Evolutionary conservation across 2,329 filamentous ascomycete species (phyloP).

Genomic region (Alternaria sp.): DNA sequence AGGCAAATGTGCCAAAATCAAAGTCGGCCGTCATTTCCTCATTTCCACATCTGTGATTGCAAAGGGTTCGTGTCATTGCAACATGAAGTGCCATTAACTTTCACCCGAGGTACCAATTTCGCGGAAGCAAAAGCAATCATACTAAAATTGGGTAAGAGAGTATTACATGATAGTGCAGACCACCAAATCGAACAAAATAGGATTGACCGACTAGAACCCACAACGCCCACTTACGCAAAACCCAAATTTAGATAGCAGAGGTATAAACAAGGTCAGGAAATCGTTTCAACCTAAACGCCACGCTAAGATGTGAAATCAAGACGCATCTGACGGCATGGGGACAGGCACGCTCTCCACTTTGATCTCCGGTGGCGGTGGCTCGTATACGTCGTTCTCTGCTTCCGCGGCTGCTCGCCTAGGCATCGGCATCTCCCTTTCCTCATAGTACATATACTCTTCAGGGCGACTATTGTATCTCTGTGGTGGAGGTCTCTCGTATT

Average conservation of each 20-base stretch:
- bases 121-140: conserved; percentile 1
- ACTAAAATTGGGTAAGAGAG: background rate
- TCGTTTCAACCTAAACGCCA: conserved; percentile 4
- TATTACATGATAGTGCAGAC: conserved; percentile 2
- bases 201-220: background rate
- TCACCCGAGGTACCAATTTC: background rate
- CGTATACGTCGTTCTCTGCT: conserved; percentile 38
- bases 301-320: conserved; percentile 1
- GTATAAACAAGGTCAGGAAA: background rate
- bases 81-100: background rate
- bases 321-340: conserved; percentile 22
- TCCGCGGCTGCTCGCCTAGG: conserved; percentile 28
- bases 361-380: conserved; percentile 36
- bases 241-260: background rate
- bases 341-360: conserved; percentile 38
- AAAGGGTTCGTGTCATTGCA: background rate
- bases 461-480: conserved; percentile 38
- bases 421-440: conserved; percentile 40
- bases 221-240: conserved; percentile 5
- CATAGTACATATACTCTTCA: conserved; percentile 45
- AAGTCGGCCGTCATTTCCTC: conserved; percentile 7
- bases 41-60: background rate
- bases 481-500: conserved; percentile 40
- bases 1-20: conserved; percentile 27
- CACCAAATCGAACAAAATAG: background rate